Evolutionary conservation across 176 grass and related monocot genomes (phyloP), one percentile per base, ranked within the genome.

Genomic region (Triticum monococcum): DNA sequence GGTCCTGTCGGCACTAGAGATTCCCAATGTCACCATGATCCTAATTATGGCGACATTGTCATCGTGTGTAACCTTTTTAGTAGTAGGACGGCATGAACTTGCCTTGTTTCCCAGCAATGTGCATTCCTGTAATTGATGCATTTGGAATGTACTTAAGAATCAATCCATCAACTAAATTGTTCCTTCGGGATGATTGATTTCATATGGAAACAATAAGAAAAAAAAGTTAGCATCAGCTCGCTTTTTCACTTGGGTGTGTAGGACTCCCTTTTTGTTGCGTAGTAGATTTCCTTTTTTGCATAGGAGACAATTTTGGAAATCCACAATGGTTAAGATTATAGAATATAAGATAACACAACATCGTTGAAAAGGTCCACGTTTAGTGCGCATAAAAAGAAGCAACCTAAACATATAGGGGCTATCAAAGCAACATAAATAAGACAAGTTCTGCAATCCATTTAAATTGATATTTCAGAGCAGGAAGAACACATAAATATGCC

Each of bases 11-110:
- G 66, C 68, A 71, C 37, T 30, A 70, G 33, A 84, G 54, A 84
- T 89, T 64, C 66, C 66, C 68, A 72, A 3, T 76, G 72, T 30
- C 72, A 82, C 56, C 56, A 59, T 59, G 56, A 79, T 82, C 79
- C 56, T 59, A 59, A 59, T 82, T 79, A 89, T 73, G 30, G 35
- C 76, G 80, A 46, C 68, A 72, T 79, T 78, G 33, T 37, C 71
- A 68, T 59, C 68, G 13, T 68, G 50, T 37, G 52, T 71, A 68
- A 48, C 41, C 61, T 83, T 64, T 87, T 13, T 3, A 24, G 35
- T 11, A 16, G 16, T 22, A 54, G 6, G 33, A 11, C 40, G 40
- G 70, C 38, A 76, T 76, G 72, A 26, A 52, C 72, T 31, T 77
- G 16, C 4, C 74, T 28, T 30, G 18, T 12, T 77, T 77, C 48